Conservation (phyloP, 495 filamentous ascomycete genomes). For the Articulospora tetracladia region DNA sequence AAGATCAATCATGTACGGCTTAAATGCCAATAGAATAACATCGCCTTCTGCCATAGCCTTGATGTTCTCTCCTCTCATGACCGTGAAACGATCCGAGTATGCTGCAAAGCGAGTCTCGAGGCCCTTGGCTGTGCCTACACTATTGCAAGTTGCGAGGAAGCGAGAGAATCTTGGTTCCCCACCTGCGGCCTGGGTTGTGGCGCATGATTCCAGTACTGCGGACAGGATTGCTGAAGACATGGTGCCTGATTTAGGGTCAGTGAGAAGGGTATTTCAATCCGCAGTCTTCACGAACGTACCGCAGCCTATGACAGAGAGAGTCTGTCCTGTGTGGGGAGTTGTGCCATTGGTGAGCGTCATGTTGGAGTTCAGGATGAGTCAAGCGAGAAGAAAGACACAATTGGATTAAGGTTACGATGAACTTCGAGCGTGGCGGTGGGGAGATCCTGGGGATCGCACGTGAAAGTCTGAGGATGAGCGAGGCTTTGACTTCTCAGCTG, state of each 20-base stretch:
- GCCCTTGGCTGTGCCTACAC: constrained; percentile 48
- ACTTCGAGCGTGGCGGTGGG: not conserved
- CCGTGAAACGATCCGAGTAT: not conserved
- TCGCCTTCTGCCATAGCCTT: constrained; percentile 14
- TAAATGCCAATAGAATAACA: constrained; percentile 65
- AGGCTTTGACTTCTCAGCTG: not conserved
- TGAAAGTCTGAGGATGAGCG: not conserved
- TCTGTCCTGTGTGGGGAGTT: not conserved
- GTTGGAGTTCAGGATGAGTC: not conserved
- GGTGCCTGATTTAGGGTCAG: constrained; percentile 46
- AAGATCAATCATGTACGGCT: constrained; percentile 65
- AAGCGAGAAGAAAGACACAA: not conserved
- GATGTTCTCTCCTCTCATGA: constrained; percentile 13
- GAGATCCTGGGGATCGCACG: not conserved
- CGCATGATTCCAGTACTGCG: constrained; percentile 64
- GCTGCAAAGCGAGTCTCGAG: constrained; percentile 20
- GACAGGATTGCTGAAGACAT: constrained; percentile 82
- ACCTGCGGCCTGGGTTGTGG: constrained; percentile 27
- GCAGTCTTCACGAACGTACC: constrained; percentile 48
- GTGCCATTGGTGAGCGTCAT: not conserved
- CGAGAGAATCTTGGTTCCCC: constrained; percentile 51
- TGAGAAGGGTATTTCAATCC: not conserved
- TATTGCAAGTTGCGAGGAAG: constrained; percentile 66
- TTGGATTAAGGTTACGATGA: not conserved
- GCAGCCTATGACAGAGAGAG: constrained; percentile 54